These are phyloP conservation scores for Phialocephala sp. DNA, from an alignment of 2,329 filamentous ascomycete species.

Conservation along the genomic window DNA sequence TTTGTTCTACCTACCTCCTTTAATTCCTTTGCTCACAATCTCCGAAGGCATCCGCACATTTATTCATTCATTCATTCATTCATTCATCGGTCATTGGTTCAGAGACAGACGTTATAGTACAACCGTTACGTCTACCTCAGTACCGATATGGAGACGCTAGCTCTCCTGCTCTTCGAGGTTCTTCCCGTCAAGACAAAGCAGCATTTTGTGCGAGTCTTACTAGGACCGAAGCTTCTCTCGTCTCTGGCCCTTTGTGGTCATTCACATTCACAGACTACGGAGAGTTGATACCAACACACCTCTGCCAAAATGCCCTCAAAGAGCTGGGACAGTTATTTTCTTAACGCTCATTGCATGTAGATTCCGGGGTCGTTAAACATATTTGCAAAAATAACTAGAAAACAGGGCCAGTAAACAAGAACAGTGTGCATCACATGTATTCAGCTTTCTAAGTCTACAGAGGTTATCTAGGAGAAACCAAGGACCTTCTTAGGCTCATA, in stretches of 20 bases:
- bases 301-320: background rate
- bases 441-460: background rate
- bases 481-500: conserved; percentile 52
- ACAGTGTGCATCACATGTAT: too few species aligned
- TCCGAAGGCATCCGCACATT: too few species aligned
- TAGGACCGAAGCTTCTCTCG: background rate
- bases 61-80: too few species aligned
- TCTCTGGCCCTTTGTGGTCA: background rate
- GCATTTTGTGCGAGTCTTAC: background rate
- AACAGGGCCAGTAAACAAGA: too few species aligned
- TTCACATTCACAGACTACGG: background rate
- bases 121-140: too few species aligned
- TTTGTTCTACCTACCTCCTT: too few species aligned
- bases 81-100: too few species aligned
- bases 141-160: background rate
- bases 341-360: too few species aligned
- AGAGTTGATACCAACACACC: background rate
- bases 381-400: too few species aligned
- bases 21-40: too few species aligned
- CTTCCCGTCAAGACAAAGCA: background rate
- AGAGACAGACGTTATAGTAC: background rate
- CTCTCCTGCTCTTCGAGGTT: background rate
- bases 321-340: too few species aligned
- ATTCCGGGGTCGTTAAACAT: too few species aligned
- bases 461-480: conserved; percentile 5